Evolutionary conservation across 106 monocot genomes (phyloP), one percentile per base, ranked within the genome.

Genomic region (Phalaenopsis aphrodite): DNA sequence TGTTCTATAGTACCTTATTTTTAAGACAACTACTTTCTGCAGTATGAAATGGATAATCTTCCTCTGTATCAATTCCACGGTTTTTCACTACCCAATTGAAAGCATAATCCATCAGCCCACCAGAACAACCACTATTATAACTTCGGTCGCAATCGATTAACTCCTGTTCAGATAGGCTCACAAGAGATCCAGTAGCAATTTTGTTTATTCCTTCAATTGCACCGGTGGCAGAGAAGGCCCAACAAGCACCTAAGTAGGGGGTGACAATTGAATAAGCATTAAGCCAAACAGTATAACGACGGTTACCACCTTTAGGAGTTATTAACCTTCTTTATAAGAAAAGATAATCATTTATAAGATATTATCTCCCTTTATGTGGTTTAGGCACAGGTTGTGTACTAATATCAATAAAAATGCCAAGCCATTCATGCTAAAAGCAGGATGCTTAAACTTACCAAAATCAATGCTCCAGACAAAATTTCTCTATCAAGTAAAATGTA

Each of bases 141-240:
- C 78, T 82, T 78, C 48, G 85, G 74, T 99, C 99, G 83, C 99
- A 99, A 76, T 99, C 99, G 18, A 85, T 77, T 78, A 99, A 82
- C 79, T 99, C 99, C 83, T 99, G 95, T 77, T 99, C 99, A 36
- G 99, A 99, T 77, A 99, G 91, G 80, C 99, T 99, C 37, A 93
- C 81, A 36, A 99, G 89, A 83, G 89, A 83, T 83, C 95, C 93
- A 14, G 91, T 93, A 58, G 86, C 85, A 64, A 99, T 93, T 74
- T 99, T 85, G 77, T 99, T 99, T 93, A 95, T 95, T 80, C 99
- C 99, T 84, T 99, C 99, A 56, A 99, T 93, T 72, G 99, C 99
- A 72, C 99, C 99, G 61, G 95, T 99, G 41, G 99, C 87, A 43
- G 99, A 93, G 84, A 99, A 99, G 74, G 95, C 88, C 99, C 99